These are phyloP conservation scores for Phoenix dactylifera DNA, from an alignment of 176 grass and related monocot genomes.

Conservation along the genomic window DNA sequence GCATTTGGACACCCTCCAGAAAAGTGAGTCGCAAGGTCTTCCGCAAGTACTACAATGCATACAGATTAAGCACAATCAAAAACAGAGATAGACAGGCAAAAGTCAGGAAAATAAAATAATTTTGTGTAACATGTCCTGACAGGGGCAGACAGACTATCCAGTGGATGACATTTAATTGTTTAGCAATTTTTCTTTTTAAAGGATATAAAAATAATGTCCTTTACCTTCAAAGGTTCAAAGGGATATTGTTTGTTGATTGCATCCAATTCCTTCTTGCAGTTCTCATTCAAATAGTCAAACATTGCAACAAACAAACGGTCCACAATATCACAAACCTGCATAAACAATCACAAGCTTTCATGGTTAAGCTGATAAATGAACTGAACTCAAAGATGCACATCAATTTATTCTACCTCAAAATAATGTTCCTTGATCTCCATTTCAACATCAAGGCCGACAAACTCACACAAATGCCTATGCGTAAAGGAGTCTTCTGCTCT, in stretches of 20 bases:
- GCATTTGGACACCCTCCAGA: conserved; percentile 77
- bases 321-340: conserved; percentile 78
- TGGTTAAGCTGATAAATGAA: conserved; percentile 3
- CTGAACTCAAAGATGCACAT: neutral
- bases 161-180: no score
- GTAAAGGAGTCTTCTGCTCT: conserved; percentile 91
- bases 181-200: neutral
- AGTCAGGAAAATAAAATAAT: no score
- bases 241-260: conserved; percentile 82
- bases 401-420: conserved; percentile 51
- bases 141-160: no score
- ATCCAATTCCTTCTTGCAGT: conserved; percentile 67
- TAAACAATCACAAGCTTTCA: conserved; percentile 12
- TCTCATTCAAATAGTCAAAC: conserved; percentile 84
- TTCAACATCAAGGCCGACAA: conserved; percentile 91
- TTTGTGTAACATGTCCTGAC: no score
- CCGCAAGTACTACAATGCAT: conserved; percentile 60
- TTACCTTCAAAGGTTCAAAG: conserved; percentile 79
- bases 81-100: neutral
- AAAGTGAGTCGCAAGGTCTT: conserved; percentile 81
- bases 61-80: neutral
- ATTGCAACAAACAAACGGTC: conserved; percentile 83
- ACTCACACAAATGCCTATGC: conserved; percentile 90
- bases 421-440: conserved; percentile 98
- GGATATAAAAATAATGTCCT: neutral